Base-by-base conservation (phyloP, 352 stramenopile species). In the Phytophthora gonapodyides region DNA sequence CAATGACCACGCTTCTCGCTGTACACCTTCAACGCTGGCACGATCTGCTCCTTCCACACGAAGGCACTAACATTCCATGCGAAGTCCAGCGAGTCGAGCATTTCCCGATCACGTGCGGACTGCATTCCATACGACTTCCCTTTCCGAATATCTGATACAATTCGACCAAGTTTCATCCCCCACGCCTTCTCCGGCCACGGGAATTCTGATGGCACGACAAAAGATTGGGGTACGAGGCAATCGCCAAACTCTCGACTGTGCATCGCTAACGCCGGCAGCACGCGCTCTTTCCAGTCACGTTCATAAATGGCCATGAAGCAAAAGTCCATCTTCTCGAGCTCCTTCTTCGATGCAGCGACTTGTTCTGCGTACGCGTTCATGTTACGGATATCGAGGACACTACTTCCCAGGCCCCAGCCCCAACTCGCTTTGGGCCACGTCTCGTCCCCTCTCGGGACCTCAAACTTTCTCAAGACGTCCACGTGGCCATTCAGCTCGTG, bases 281-380 rank as follows among this genome's bases (percentile, higher is more conserved):
- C 57, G 40, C 73, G 67, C n/a, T 76, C 51, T 21, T 38, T 66
- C 79, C 79, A 87, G 11, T 86, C 62, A 24, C 60, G 57, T 48
- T 45, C 69, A 42, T 37, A 64, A 46, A 80, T 75, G 33, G 68
- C 65, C 31, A 79, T 82, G 12, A 45, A 52, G 41, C 68, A 69
- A 42, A 87, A 83, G 1, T 65, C 64, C 37, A 88, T 58, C 2
- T 24, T 52, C 15, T 58, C n/a, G 6, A 90, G 62, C 13, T 70
- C 71, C 24, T 6, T 47, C 8, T 53, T 21, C 16, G 57, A 71
- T 21, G 24, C 24, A 27, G 24, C 24, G 4, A 27, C 24, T 27
- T 27, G 24, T 27, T 6, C 24, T 27, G 45, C 40, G 52, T 75
- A 82, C 7, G 41, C 12, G 15, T 72, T 51, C 2, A 27, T 58